Conservation (phyloP, 2,329 filamentous ascomycete genomes). For the Shiraia bambusicola region DNA sequence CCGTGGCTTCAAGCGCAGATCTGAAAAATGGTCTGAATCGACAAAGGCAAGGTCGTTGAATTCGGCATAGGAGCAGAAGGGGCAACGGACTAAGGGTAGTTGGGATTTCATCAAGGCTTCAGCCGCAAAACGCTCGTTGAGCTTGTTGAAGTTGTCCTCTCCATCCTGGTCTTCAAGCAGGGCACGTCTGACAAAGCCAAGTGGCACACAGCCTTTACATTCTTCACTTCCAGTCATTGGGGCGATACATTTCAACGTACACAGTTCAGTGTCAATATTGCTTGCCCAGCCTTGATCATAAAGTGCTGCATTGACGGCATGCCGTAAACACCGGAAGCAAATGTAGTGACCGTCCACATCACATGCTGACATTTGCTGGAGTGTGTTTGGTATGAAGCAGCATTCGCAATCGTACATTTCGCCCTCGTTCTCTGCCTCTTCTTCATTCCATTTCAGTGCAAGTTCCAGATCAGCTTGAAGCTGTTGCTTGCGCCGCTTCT, state of each 20-base stretch:
- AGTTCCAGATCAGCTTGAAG: constrained; percentile 43
- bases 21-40: constrained; percentile 25
- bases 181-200: constrained; percentile 69
- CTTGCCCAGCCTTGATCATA: constrained; percentile 92
- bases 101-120: constrained; percentile 73
- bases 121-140: constrained; percentile 77
- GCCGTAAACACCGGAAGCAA: constrained; percentile 79
- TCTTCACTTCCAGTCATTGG: constrained; percentile 57
- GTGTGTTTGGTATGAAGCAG: constrained; percentile 70
- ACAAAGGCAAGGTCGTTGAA: constrained; percentile 58
- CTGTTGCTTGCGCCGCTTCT: constrained; percentile 43
- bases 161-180: constrained; percentile 70
- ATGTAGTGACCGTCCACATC: constrained; percentile 68
- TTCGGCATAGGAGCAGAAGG: constrained; percentile 91
- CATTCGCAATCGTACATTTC: constrained; percentile 71
- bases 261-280: constrained; percentile 70
- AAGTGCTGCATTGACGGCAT: constrained; percentile 79
- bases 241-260: constrained; percentile 81
- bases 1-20: constrained; percentile 35
- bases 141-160: constrained; percentile 68
- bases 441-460: constrained; percentile 51
- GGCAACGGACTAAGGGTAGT: constrained; percentile 77
- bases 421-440: constrained; percentile 49
- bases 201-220: constrained; percentile 73
- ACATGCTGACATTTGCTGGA: constrained; percentile 76